Conservation (phyloP, 148 eudicot genomes). For the Rhododendron simsii region DNA sequence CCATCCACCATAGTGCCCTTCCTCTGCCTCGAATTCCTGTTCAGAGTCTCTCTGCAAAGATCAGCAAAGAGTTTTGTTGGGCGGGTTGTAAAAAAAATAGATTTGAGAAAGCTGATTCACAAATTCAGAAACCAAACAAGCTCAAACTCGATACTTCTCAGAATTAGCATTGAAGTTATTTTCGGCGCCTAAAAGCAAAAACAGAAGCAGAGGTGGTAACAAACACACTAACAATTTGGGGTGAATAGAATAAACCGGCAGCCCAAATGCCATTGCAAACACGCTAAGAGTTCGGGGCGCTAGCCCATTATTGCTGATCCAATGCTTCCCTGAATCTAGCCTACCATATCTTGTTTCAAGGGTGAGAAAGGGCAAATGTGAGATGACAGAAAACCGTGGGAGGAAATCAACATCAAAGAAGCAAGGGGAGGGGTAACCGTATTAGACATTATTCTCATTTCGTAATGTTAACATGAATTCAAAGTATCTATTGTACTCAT, state of each 20-base stretch:
- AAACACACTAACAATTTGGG: not conserved
- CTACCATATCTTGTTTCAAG: not conserved
- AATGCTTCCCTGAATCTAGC: not conserved
- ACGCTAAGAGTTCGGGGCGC: not conserved
- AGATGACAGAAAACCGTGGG: not conserved
- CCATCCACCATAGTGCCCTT: slow-evolving; percentile 65
- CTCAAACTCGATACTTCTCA: not conserved
- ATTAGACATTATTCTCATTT: not conserved
- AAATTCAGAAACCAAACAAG: not conserved
- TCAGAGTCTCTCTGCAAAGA: slow-evolving; percentile 26
- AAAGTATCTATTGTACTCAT: not conserved
- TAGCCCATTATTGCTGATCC: not conserved
- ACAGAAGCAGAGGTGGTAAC: not conserved
- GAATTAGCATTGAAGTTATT: not conserved
- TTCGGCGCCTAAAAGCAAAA: not conserved
- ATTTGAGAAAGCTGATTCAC: not conserved
- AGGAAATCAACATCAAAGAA: not conserved
- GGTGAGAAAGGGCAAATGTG: not conserved
- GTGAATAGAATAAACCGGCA: not conserved
- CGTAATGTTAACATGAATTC: not conserved
- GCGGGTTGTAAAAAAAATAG: not conserved
- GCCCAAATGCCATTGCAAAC: not conserved
- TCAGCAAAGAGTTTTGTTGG: not conserved
- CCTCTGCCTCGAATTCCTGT: slow-evolving; percentile 35
- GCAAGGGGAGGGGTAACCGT: not conserved